These are phyloP conservation scores for Tetrastigma voinierianum DNA, from an alignment of 164 flowering plant genomes.

Conservation along the genomic window DNA sequence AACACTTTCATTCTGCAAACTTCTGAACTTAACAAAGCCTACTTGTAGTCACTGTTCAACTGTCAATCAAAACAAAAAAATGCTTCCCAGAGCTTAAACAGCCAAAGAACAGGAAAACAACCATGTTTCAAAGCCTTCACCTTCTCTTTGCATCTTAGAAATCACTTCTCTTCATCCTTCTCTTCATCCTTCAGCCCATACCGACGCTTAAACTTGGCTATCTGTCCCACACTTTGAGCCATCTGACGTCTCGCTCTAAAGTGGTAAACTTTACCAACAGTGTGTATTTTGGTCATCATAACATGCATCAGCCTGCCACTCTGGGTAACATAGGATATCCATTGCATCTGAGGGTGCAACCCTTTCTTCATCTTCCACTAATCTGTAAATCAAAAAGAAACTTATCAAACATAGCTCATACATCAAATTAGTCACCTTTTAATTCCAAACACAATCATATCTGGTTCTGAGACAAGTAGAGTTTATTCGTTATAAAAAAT, in stretches of 20 bases:
- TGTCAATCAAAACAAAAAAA: too few species aligned
- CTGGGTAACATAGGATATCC: conserved; percentile 83
- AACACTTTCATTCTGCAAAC: too few species aligned
- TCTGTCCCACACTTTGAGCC: conserved; percentile 70
- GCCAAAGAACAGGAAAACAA: background rate
- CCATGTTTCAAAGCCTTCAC: background rate
- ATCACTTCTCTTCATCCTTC: conserved; percentile 8
- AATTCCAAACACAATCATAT: too few species aligned
- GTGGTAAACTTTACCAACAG: conserved; percentile 78
- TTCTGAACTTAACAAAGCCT: too few species aligned
- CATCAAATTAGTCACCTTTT: too few species aligned
- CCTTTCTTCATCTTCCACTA: conserved; percentile 69
- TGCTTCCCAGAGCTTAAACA: too few species aligned
- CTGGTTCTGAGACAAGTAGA: too few species aligned
- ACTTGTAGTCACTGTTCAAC: too few species aligned
- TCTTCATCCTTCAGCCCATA: conserved; percentile 41
- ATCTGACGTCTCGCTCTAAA: conserved; percentile 70
- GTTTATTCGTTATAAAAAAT: too few species aligned
- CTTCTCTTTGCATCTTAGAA: background rate
- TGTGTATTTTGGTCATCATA: conserved; percentile 78
- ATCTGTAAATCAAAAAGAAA: too few species aligned
- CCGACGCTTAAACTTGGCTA: conserved; percentile 83
- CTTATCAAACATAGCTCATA: too few species aligned
- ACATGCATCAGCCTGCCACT: conserved; percentile 77
- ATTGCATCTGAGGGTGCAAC: conserved; percentile 89